Conservation (phyloP, 2,329 filamentous ascomycete genomes). For the Alternaria solani region DNA sequence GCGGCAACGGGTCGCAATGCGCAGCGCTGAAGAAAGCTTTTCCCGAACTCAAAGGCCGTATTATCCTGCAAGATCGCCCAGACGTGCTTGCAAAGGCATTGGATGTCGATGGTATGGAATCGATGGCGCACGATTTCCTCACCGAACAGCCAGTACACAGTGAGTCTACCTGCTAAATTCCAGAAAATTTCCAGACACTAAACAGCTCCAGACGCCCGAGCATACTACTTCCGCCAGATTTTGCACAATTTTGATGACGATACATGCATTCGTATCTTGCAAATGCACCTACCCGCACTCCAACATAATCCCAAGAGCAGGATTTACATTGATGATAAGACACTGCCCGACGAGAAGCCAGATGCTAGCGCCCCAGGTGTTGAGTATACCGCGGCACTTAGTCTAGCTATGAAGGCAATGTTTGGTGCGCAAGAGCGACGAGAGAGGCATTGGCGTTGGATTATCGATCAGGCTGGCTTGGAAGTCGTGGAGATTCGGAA, state of each 20-base stretch:
- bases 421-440: neutral
- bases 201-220: neutral
- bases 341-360: neutral
- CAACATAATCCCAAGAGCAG: neutral
- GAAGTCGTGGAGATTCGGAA: neutral
- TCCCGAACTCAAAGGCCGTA: neutral
- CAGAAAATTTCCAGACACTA: neutral
- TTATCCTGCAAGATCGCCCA: neutral
- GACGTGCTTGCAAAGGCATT: neutral
- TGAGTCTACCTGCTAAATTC: neutral
- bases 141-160: neutral
- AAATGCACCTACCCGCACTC: neutral
- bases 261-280: neutral
- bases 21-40: neutral
- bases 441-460: neutral
- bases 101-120: neutral
- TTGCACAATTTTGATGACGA: neutral
- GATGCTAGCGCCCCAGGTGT: neutral
- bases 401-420: neutral
- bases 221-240: neutral
- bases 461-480: neutral
- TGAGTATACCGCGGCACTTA: neutral
- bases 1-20: neutral
- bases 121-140: neutral
- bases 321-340: neutral